Evolutionary conservation across 305 asterid species (phyloP), one percentile per base, ranked within the genome.

Genomic region (Euphrasia arctica): DNA sequence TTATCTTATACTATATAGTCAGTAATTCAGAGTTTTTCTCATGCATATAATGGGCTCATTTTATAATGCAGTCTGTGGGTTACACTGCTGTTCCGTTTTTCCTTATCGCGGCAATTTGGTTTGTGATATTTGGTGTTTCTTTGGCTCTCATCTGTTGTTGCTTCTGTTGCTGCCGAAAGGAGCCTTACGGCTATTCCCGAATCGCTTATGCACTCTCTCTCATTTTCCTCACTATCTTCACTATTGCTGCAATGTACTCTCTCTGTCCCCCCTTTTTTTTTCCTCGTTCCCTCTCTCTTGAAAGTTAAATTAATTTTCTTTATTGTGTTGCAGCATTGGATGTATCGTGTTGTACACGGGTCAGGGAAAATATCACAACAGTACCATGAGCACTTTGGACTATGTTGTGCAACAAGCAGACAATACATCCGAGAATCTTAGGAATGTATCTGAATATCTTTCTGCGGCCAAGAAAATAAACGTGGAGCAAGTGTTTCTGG

Each of bases 151-250:
- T 82, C 69, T 78, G 80, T 67, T 64, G 81, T 82, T 79, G 71
- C 86, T 83, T 72, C 74, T 85, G 92, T 72, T 88, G 96, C 83
- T 86, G 91, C 64, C 85, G 77, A 54, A 82, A 70, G 77, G 89
- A 65, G 70, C 89, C 92, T 62, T 91, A 87, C 47, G 94, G 95
- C 79, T 89, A 90, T 75, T 91, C 95, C 63, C 84, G 88, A 62
- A 15, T 65, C 11, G 95, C 95, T 64, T 89, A 91, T 77, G 95
- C 98, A 7, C 85, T 86, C 81, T 89, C 96, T 54, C 90, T 89
- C 73, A 76, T 89, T 69, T 58, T 91, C 60, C 96, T 91, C 77
- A 74, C 83, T 45, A 52, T 91, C 77, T 88, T 88, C 49, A 85
- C 95, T 61, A 5, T 85, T 50, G 82, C 84, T 54, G 95, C 97